phyloP scores from a whole-genome alignment of 2,329 filamentous ascomycete genomes.

The Chaetomiaceae sp. region DNA sequence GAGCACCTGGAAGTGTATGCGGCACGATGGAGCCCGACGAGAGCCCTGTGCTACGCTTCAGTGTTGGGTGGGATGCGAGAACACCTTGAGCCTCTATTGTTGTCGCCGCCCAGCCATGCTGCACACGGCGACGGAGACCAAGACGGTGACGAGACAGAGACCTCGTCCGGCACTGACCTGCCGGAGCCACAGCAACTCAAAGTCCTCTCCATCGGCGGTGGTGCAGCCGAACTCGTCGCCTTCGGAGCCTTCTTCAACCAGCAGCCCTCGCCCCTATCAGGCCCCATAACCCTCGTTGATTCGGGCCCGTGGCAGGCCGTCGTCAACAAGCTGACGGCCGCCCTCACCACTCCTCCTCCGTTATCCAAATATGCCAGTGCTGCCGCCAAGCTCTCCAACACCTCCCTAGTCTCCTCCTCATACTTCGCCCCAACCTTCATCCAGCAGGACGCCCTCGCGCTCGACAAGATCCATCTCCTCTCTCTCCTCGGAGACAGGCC shows the following conservation, averaged over 20 bases:
- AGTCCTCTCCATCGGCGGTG: conserved; percentile 52
- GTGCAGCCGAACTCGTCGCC: conserved; percentile 58
- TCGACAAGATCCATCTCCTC: conserved; percentile 35
- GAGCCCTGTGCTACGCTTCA: conserved; percentile 74
- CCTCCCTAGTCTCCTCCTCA: conserved; percentile 38
- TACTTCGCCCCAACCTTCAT: conserved; percentile 41
- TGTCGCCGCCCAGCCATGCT: background rate
- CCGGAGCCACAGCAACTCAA: conserved; percentile 27
- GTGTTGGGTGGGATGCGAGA: conserved; percentile 42
- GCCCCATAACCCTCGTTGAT: conserved; percentile 65
- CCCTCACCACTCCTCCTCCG: conserved; percentile 49
- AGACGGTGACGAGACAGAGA: background rate
- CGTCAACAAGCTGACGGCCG: conserved; percentile 52
- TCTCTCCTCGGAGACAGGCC: conserved; percentile 33
- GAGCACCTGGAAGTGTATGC: conserved; percentile 79
- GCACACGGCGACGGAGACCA: background rate
- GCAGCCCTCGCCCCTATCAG: conserved; percentile 18
- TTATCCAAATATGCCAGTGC: conserved; percentile 52
- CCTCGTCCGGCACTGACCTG: background rate
- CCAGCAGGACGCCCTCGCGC: conserved; percentile 46
- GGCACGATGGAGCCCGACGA: conserved; percentile 81
- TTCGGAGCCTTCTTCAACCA: conserved; percentile 43
- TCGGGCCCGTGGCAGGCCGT: conserved; percentile 72
- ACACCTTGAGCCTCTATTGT: conserved; percentile 30
- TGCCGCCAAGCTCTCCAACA: conserved; percentile 41